These are phyloP conservation scores for Penicillium verhagenii DNA, from an alignment of 495 filamentous ascomycete species.

Conservation along the genomic window DNA sequence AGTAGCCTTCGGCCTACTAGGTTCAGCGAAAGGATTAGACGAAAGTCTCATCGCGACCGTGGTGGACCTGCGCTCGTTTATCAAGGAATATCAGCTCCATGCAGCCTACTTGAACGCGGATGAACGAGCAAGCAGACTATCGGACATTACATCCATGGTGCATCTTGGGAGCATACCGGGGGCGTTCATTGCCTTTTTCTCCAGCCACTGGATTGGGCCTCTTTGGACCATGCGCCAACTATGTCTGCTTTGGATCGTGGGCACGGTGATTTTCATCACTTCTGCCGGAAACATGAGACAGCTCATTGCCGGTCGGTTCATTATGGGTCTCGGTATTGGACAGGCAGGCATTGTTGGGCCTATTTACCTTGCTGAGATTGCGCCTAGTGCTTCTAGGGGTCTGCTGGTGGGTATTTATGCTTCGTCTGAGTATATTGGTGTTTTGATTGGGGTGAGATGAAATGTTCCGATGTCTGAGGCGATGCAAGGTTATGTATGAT, in stretches of 20 bases:
- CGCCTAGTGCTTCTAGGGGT: not conserved
- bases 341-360: constrained; percentile 62
- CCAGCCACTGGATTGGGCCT: constrained; percentile 59
- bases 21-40: not conserved
- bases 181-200: not conserved
- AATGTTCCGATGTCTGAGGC: no score
- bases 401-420: not conserved
- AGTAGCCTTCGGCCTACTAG: not conserved
- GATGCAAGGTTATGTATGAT: no score
- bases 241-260: constrained; percentile 62
- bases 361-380: constrained; percentile 47
- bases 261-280: constrained; percentile 64
- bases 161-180: not conserved
- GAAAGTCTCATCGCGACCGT: not conserved
- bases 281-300: constrained; percentile 56
- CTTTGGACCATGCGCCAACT: constrained; percentile 65
- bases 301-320: constrained; percentile 63
- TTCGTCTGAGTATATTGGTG: not conserved
- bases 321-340: constrained; percentile 63
- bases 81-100: not conserved
- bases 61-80: not conserved
- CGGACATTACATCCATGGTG: not conserved
- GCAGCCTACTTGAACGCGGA: not conserved
- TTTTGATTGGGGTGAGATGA: not conserved
- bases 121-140: not conserved